These are phyloP conservation scores for Nitzschia sp. DNA, from an alignment of 108 stramenopile genomes.

Conservation along the genomic window DNA sequence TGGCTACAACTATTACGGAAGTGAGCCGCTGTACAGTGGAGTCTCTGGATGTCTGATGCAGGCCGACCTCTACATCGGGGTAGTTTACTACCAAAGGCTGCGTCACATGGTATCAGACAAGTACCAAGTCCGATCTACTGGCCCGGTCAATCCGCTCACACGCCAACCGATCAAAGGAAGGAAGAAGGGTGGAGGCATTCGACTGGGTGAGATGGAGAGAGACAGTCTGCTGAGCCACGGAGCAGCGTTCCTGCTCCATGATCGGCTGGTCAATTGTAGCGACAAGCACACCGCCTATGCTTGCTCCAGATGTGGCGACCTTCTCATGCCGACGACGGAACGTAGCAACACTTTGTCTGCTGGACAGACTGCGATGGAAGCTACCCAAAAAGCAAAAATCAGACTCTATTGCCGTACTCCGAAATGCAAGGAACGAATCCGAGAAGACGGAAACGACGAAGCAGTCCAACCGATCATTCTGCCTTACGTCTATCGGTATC, in stretches of 20 bases:
- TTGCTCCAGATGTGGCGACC: conserved; percentile 88
- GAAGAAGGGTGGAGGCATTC: conserved; percentile 97
- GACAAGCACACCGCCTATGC: conserved; percentile 93
- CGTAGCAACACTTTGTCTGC: conserved; percentile 77
- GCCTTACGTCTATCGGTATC: conserved; percentile 98
- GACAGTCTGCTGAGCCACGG: conserved; percentile 97
- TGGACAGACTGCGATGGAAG: conserved; percentile 72
- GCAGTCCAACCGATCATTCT: conserved; percentile 87
- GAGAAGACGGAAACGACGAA: conserved; percentile 75
- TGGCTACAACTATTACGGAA: conserved; percentile 98
- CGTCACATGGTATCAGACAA: conserved; percentile 99
- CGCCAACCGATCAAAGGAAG: conserved; percentile 99
- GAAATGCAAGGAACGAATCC: conserved; percentile 50
- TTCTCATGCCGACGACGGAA: conserved; percentile 84
- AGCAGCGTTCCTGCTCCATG: conserved; percentile 92
- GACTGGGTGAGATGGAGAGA: conserved; percentile 99
- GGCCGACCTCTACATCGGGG: conserved; percentile 98
- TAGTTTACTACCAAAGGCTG: conserved; percentile 98
- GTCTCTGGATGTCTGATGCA: conserved; percentile 96
- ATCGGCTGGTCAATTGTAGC: conserved; percentile 94
- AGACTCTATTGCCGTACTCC: conserved; percentile 81
- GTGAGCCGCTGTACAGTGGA: conserved; percentile 98
- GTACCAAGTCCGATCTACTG: conserved; percentile 97
- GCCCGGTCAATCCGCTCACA: conserved; percentile 94
- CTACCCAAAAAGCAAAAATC: conserved; percentile 64